Base-by-base conservation (phyloP, 2,329 filamentous ascomycete genomes). In the Periconia macrospinosa region DNA sequence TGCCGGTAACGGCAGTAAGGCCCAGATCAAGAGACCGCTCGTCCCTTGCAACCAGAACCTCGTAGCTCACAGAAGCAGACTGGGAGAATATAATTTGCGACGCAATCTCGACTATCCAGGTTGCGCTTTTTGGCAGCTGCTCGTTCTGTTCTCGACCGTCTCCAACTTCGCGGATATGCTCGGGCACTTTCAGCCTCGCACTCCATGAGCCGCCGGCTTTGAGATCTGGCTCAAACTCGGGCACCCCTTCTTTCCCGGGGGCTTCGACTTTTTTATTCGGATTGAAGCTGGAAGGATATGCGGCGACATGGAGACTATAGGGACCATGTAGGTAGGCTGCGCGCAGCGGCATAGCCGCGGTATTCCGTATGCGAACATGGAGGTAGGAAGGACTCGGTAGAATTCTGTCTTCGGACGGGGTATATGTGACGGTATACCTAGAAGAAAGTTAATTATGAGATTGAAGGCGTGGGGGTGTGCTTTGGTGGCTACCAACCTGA, bases 321-420 rank as follows among this genome's bases (percentile, higher is more conserved):
- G 94, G 94, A 0, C 94, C 94, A 76, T 97, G 94, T 50, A 99
- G 88, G 72, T 97, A 99, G 52, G 94, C 94, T 50, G 94, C 94
- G 68, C 94, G 90, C 40, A 97, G 81, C 15, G 94, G 90, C 59
- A 96, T 90, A 53, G 91, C 89, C 40, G 90, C 94, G 10, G 90
- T 92, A 75, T 99, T 99, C 72, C 90, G 93, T 72, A 99, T 87
- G 64, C 90, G 91, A 44, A 99, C 84, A 75, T 91, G 85, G 37
- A 99, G 85, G 64, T 86, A 82, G 60, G 88, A 80, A 27, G 93
- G 93, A 5, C 91, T 88, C 3, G 94, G 94, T 2, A 96, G 83
- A 69, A 97, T 95, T 62, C 91, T 91, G 75, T 97, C 94, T 67
- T 86, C 83, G 40, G 88, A 87, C 3, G 94, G 94, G 1, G 89